phyloP scores from a whole-genome alignment of 305 asterid genomes.

The Plantago lanceolata region DNA sequence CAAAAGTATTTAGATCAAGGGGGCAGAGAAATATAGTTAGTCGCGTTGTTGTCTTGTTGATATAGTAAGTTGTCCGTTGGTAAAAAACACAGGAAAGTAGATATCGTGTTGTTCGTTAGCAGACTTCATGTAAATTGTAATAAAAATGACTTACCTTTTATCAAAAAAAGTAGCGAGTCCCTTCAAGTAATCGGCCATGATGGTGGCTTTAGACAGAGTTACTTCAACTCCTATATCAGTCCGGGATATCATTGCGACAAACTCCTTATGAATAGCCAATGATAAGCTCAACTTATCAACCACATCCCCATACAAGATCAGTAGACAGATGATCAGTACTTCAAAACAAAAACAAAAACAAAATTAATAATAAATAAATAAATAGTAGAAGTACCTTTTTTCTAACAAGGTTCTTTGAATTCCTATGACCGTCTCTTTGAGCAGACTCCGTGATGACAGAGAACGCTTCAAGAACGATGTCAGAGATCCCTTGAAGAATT shows the following conservation, averaged over 20 bases:
- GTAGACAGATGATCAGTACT: background rate
- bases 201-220: constrained; percentile 3
- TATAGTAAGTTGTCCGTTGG: too few species aligned
- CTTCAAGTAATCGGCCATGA: constrained; percentile 19
- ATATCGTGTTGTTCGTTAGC: background rate
- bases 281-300: constrained; percentile 9
- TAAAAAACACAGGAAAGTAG: too few species aligned
- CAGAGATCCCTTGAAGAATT: constrained; percentile 27
- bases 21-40: too few species aligned
- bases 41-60: too few species aligned
- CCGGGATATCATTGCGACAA: constrained; percentile 10
- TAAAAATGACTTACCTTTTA: constrained; percentile 24
- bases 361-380: too few species aligned
- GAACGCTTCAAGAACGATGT: constrained; percentile 23
- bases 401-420: constrained; percentile 4
- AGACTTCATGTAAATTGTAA: background rate
- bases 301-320: constrained; percentile 26
- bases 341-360: too few species aligned
- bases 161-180: constrained; percentile 15
- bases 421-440: constrained; percentile 1
- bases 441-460: constrained; percentile 16
- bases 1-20: background rate
- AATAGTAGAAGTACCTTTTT: constrained; percentile 33
- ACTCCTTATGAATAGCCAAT: background rate
- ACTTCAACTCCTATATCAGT: constrained; percentile 13